Evolutionary conservation across 2,329 filamentous ascomycete species (phyloP).

Genomic region (Amylocarpus encephaloides): DNA sequence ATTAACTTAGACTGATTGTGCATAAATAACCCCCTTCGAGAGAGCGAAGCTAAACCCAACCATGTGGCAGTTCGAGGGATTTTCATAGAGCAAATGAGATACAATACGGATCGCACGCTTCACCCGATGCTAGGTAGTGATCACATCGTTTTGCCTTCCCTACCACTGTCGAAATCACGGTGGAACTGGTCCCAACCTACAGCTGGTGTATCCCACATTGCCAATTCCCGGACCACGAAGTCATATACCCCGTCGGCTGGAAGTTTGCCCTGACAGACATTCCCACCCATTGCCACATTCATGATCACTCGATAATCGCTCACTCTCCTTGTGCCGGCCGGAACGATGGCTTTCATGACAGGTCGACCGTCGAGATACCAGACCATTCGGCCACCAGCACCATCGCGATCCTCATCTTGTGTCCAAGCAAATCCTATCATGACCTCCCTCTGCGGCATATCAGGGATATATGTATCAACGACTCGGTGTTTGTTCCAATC

Average conservation of each 20-base stretch:
- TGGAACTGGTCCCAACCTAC: conserved; percentile 52
- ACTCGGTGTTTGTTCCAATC: conserved; percentile 53
- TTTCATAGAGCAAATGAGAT: too few relatives aligned
- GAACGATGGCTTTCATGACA: conserved; percentile 51
- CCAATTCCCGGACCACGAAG: conserved; percentile 47
- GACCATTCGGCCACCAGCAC: conserved; percentile 41
- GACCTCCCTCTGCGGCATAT: conserved; percentile 41
- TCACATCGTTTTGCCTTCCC: conserved; percentile 28
- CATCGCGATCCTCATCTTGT: conserved; percentile 34
- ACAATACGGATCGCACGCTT: too few relatives aligned
- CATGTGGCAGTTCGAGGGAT: too few relatives aligned
- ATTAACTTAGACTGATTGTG: too few relatives aligned
- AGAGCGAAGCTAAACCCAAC: too few relatives aligned
- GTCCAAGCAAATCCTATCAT: conserved; percentile 53
- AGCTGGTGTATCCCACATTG: conserved; percentile 45
- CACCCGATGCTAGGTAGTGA: neutral
- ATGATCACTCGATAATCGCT: conserved; percentile 51
- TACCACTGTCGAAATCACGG: conserved; percentile 38
- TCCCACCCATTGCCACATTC: conserved; percentile 58
- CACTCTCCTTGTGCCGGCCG: conserved; percentile 45
- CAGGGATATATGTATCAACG: conserved; percentile 42
- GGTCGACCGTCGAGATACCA: conserved; percentile 54
- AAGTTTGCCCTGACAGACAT: conserved; percentile 46
- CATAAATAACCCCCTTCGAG: too few relatives aligned
- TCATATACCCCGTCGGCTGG: conserved; percentile 50